These are phyloP conservation scores for Auricularia sp. DNA, from an alignment of 768 basidiomycete species.

Conservation along the genomic window DNA sequence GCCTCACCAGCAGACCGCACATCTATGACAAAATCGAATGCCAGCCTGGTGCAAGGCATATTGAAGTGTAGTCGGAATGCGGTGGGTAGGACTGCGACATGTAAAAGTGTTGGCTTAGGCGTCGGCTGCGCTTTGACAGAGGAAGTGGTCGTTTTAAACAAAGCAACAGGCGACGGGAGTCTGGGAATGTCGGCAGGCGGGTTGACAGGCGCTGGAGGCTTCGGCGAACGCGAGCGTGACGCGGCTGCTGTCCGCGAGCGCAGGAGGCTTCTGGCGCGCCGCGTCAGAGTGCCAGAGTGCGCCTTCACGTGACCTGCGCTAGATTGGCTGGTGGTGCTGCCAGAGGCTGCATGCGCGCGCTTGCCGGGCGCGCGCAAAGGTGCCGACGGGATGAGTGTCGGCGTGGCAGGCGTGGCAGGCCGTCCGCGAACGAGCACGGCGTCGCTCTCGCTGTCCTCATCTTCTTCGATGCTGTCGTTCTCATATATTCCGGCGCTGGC, in stretches of 20 bases:
- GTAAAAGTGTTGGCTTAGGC: background rate
- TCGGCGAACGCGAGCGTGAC: background rate
- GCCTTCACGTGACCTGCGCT: background rate
- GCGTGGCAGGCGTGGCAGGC: background rate
- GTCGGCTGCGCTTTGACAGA: background rate
- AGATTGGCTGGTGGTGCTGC: background rate
- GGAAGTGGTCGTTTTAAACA: background rate
- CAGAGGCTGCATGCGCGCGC: background rate
- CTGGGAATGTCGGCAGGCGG: background rate
- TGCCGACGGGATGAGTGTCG: background rate
- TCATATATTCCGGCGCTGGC: conserved; percentile 44
- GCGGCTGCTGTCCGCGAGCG: background rate
- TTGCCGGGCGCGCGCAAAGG: background rate
- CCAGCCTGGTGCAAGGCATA: conserved; percentile 31
- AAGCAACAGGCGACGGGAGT: background rate
- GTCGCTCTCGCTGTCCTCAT: background rate
- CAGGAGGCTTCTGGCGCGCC: background rate
- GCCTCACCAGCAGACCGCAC: conserved; percentile 54
- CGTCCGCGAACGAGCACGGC: background rate
- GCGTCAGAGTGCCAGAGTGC: background rate
- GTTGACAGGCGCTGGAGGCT: background rate
- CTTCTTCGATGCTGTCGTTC: conserved; percentile 3
- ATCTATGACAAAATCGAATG: conserved; percentile 48
- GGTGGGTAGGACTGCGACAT: conserved; percentile 36
- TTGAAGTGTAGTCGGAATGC: conserved; percentile 35